These are phyloP conservation scores for Citropsis articulata DNA, from an alignment of 345 rosid genomes.

Conservation along the genomic window DNA sequence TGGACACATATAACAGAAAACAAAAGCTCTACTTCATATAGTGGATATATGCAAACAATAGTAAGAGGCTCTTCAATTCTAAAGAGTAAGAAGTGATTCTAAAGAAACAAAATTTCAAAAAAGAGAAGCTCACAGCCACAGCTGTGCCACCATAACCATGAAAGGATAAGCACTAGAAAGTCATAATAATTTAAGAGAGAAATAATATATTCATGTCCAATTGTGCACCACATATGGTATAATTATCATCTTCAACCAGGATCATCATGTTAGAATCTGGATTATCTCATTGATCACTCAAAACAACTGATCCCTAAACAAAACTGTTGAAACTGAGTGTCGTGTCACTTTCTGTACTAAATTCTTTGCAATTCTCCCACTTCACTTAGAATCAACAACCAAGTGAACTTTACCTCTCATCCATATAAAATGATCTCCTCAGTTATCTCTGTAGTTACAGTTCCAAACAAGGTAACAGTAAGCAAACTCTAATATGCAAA, in stretches of 20 bases:
- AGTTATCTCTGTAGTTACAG: neutral
- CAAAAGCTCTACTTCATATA: slow-evolving; percentile 7
- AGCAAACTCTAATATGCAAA: no score
- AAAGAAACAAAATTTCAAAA: slow-evolving; percentile 5
- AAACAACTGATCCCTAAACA: neutral
- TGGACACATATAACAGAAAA: slow-evolving; percentile 8
- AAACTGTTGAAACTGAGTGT: no score
- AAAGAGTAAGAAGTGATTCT: neutral
- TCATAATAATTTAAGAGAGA: slow-evolving; percentile 16
- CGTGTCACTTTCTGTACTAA: neutral
- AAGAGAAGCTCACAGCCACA: slow-evolving; percentile 7
- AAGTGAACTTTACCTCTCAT: neutral
- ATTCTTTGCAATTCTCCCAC: neutral
- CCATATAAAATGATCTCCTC: neutral
- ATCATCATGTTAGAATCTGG: slow-evolving; percentile 2
- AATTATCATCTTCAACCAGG: slow-evolving; percentile 16
- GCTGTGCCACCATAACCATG: slow-evolving; percentile 10
- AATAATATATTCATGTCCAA: slow-evolving; percentile 13
- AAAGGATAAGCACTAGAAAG: slow-evolving; percentile 4
- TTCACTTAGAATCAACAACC: neutral
- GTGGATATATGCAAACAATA: neutral
- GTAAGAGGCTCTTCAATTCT: neutral
- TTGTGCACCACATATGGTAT: slow-evolving; percentile 19
- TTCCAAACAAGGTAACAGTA: neutral
- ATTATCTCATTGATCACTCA: neutral